These are phyloP conservation scores for Centella asiatica DNA, from an alignment of 129 eudicot genomes.

Conservation along the genomic window DNA sequence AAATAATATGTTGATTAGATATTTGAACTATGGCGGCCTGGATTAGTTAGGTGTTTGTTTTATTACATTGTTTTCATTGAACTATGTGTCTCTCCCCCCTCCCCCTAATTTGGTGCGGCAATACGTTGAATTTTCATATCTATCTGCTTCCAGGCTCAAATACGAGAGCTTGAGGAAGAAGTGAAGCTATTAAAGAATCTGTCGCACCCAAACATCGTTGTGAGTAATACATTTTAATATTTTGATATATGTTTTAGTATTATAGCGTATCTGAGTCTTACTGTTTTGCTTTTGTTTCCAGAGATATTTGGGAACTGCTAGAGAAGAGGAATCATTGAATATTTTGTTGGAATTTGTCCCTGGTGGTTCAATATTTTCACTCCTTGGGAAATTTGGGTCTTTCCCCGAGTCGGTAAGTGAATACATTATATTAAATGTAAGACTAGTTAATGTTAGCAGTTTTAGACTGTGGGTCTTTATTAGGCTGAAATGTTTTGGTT, in stretches of 20 bases:
- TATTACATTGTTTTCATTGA: too few species aligned
- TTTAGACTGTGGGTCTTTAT: not conserved
- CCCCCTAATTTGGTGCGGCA: too few species aligned
- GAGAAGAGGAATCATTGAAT: slow-evolving; percentile 84
- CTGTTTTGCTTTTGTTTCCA: slow-evolving; percentile 23
- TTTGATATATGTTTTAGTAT: slow-evolving; percentile 6
- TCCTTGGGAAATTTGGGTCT: slow-evolving; percentile 92
- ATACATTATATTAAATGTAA: not conserved
- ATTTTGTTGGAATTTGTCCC: slow-evolving; percentile 96
- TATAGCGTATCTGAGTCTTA: slow-evolving; percentile 7
- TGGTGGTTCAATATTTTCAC: slow-evolving; percentile 94
- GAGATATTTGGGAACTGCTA: slow-evolving; percentile 93
- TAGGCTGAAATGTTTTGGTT: not conserved
- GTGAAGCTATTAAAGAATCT: slow-evolving; percentile 92
- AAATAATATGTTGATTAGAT: not conserved
- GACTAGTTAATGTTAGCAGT: slow-evolving; percentile 1
- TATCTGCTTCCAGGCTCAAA: slow-evolving; percentile 52
- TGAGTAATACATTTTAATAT: slow-evolving; percentile 26
- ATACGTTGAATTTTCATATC: not conserved
- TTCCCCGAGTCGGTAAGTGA: slow-evolving; percentile 95
- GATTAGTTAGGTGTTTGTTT: too few species aligned
- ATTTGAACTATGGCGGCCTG: not conserved
- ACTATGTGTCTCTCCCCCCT: too few species aligned
- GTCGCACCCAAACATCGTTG: slow-evolving; percentile 90
- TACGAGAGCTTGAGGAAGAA: slow-evolving; percentile 92